These are phyloP conservation scores for Colletotrichum sidae DNA, from an alignment of 2,329 filamentous ascomycete species.

Conservation along the genomic window DNA sequence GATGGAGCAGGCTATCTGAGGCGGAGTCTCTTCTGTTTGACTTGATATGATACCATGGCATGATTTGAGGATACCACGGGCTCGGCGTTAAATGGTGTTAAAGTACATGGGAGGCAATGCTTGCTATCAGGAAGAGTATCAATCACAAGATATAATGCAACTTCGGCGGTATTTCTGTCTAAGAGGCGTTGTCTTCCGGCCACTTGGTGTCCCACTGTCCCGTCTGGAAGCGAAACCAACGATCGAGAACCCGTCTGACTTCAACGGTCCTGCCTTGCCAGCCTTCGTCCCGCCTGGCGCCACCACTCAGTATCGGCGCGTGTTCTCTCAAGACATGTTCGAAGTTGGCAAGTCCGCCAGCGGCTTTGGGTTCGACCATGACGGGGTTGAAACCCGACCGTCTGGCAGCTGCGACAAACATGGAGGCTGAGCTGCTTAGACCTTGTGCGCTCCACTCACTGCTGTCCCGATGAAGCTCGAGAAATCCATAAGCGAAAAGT, in stretches of 20 bases:
- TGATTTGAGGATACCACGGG: slow-evolving; percentile 50
- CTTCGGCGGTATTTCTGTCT: neutral
- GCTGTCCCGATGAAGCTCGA: slow-evolving; percentile 74
- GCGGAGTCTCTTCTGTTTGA: neutral
- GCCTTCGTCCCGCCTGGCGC: slow-evolving; percentile 61
- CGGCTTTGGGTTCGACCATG: slow-evolving; percentile 58
- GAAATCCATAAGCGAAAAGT: slow-evolving; percentile 73
- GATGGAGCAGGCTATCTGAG: slow-evolving; percentile 88
- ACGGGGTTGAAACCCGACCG: slow-evolving; percentile 57
- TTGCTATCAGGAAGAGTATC: neutral
- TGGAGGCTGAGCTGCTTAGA: slow-evolving; percentile 70
- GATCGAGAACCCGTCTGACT: slow-evolving; percentile 66
- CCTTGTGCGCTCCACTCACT: slow-evolving; percentile 83
- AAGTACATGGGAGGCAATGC: slow-evolving; percentile 27
- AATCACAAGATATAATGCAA: neutral
- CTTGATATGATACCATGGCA: slow-evolving; percentile 31
- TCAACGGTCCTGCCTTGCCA: slow-evolving; percentile 71
- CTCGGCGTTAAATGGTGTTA: slow-evolving; percentile 50
- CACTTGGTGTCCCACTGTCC: slow-evolving; percentile 48
- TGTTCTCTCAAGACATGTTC: slow-evolving; percentile 59
- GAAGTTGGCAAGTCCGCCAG: slow-evolving; percentile 44
- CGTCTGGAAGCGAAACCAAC: slow-evolving; percentile 72
- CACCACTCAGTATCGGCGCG: slow-evolving; percentile 72
- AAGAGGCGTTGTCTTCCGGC: neutral
- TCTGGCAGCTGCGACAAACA: slow-evolving; percentile 70